These are phyloP conservation scores for Antrodiella citrinella DNA, from an alignment of 768 basidiomycete species.

Conservation along the genomic window DNA sequence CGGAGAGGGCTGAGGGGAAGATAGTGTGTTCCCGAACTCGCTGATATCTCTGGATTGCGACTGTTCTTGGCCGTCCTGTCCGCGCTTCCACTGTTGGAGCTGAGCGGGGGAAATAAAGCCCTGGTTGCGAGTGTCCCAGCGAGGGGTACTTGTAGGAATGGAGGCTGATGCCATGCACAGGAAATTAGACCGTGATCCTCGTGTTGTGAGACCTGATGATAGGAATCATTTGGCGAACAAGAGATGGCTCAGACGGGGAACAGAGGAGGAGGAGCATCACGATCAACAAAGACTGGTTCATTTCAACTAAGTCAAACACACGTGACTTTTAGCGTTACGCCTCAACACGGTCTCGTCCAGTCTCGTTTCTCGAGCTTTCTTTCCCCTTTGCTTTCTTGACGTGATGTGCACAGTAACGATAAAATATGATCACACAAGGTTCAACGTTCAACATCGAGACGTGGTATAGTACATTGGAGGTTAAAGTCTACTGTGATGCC, in stretches of 20 bases:
- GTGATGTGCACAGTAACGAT: too few relatives aligned
- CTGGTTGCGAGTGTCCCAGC: constrained; percentile 29
- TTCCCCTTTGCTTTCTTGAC: too few relatives aligned
- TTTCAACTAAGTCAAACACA: too few relatives aligned
- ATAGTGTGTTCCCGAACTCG: constrained; percentile 3
- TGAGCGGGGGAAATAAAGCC: constrained; percentile 30
- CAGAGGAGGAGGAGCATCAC: constrained; percentile 3
- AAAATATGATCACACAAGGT: too few relatives aligned
- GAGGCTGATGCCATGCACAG: constrained; percentile 9
- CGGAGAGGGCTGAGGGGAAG: constrained; percentile 2
- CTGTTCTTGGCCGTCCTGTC: constrained; percentile 12
- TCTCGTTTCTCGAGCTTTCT: too few relatives aligned
- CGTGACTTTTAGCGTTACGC: too few relatives aligned
- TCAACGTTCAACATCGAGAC: too few relatives aligned
- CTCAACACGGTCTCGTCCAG: too few relatives aligned
- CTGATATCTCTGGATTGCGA: constrained; percentile 1
- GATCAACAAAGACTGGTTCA: constrained; percentile 5
- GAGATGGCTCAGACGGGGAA: background rate
- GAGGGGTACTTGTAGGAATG: constrained; percentile 17
- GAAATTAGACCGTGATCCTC: background rate
- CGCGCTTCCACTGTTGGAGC: constrained; percentile 24
- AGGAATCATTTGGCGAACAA: constrained; percentile 8
- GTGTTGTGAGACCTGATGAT: constrained; percentile 8
- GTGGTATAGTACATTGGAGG: too few relatives aligned
- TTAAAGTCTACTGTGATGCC: too few relatives aligned